Evolutionary conservation across 179 eudicot species (phyloP).

Genomic region (Beta lomatogona): DNA sequence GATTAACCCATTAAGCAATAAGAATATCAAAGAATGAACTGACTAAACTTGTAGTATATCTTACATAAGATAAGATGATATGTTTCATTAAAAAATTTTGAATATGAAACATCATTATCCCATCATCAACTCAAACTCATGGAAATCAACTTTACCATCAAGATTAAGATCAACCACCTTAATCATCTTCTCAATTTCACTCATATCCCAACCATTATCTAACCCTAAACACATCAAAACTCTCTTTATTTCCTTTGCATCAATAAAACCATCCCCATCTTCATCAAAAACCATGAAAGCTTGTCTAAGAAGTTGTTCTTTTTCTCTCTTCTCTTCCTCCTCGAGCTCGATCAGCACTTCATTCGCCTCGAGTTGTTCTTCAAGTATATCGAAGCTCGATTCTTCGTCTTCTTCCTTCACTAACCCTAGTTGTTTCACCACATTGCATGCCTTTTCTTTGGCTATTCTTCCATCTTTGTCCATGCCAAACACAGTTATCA

Average conservation of each 20-base stretch:
- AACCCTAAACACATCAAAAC: constrained; percentile 45
- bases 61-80: too few species aligned
- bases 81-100: neutral
- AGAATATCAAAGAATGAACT: neutral
- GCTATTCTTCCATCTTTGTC: constrained; percentile 41
- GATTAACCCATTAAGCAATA: neutral
- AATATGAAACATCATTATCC: constrained; percentile 9
- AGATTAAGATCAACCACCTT: constrained; percentile 44
- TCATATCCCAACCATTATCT: constrained; percentile 44
- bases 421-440: constrained; percentile 37
- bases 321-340: constrained; percentile 32
- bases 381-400: constrained; percentile 22
- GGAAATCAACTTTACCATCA: constrained; percentile 50
- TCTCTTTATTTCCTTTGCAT: constrained; percentile 49
- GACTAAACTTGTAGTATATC: neutral
- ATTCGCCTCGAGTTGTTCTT: constrained; percentile 31
- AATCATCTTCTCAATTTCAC: constrained; percentile 45
- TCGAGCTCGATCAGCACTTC: constrained; percentile 30
- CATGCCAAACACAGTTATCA: constrained; percentile 45
- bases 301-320: constrained; percentile 33
- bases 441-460: constrained; percentile 40
- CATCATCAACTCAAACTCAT: constrained; percentile 50
- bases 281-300: constrained; percentile 47
- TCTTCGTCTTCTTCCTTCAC: constrained; percentile 31
- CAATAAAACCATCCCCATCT: constrained; percentile 47